Conservation (phyloP, 2,329 filamentous ascomycete species). For the Neoascochyta sp. region DNA sequence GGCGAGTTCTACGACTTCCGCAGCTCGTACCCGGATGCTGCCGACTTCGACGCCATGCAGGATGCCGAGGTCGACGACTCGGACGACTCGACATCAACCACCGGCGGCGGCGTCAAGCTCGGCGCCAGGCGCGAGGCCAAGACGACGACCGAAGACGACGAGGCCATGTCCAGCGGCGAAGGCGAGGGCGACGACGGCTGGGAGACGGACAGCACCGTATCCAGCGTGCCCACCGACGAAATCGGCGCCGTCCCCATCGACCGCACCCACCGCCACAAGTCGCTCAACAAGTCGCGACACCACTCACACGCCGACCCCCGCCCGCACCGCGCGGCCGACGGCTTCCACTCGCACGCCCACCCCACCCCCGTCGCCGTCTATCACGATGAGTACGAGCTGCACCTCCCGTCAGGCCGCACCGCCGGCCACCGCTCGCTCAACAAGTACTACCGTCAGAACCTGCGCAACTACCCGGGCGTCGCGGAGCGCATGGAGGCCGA, state of each 20-base stretch:
- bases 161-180: constrained; percentile 45
- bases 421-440: constrained; percentile 86
- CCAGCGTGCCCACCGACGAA: constrained; percentile 81
- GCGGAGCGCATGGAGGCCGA: constrained; percentile 70
- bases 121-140: constrained; percentile 56
- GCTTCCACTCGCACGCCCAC: constrained; percentile 80
- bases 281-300: constrained; percentile 68
- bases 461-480: constrained; percentile 75
- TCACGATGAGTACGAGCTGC: constrained; percentile 88
- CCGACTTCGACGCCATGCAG: constrained; percentile 52
- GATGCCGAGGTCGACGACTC: constrained; percentile 41
- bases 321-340: constrained; percentile 69
- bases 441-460: constrained; percentile 88
- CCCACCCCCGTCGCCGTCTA: constrained; percentile 71
- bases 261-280: constrained; percentile 67
- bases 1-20: constrained; percentile 97
- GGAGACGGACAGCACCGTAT: constrained; percentile 90
- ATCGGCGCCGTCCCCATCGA: constrained; percentile 76
- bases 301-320: constrained; percentile 69
- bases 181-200: constrained; percentile 75
- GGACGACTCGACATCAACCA: constrained; percentile 49
- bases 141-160: constrained; percentile 36
- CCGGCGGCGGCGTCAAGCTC: constrained; percentile 62
- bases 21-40: constrained; percentile 86
- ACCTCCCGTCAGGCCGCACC: constrained; percentile 82